These are phyloP conservation scores for Fusarium hostae DNA, from an alignment of 2,329 filamentous ascomycete species.

Conservation along the genomic window DNA sequence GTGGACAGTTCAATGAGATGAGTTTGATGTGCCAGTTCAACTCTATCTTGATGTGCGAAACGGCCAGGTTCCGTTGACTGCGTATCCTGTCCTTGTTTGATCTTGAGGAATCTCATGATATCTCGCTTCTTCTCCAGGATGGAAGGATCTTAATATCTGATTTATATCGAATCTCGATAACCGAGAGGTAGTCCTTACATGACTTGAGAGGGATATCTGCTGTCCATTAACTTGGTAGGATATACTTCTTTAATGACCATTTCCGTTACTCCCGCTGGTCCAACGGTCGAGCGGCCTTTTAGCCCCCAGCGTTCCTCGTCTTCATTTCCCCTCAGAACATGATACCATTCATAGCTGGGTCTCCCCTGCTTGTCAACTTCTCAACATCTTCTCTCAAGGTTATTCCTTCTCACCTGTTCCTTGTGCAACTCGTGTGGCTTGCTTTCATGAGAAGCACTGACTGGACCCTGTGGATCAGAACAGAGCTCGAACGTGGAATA, in stretches of 20 bases:
- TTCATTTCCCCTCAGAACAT: constrained; percentile 9
- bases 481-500: neutral
- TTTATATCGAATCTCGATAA: neutral
- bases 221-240: neutral
- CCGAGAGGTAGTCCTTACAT: neutral
- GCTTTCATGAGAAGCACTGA: constrained; percentile 20
- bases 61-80: neutral
- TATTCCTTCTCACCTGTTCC: constrained; percentile 12
- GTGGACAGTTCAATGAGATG: neutral
- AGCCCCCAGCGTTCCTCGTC: neutral
- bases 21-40: constrained; percentile 20
- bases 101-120: neutral
- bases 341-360: constrained; percentile 28
- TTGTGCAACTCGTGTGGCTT: constrained; percentile 7
- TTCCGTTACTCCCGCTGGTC: neutral
- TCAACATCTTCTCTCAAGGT: constrained; percentile 1
- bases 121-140: neutral
- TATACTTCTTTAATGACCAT: neutral
- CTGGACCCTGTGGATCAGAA: constrained; percentile 37
- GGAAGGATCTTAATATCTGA: neutral
- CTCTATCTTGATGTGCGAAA: constrained; percentile 23
- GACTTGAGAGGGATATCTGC: neutral
- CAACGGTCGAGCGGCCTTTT: neutral
- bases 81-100: neutral
- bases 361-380: constrained; percentile 41